Evolutionary conservation across 192 early-diverging fungal genomes (phyloP), one percentile per base, ranked within the genome.

Genomic region (Coemansia sp.): DNA sequence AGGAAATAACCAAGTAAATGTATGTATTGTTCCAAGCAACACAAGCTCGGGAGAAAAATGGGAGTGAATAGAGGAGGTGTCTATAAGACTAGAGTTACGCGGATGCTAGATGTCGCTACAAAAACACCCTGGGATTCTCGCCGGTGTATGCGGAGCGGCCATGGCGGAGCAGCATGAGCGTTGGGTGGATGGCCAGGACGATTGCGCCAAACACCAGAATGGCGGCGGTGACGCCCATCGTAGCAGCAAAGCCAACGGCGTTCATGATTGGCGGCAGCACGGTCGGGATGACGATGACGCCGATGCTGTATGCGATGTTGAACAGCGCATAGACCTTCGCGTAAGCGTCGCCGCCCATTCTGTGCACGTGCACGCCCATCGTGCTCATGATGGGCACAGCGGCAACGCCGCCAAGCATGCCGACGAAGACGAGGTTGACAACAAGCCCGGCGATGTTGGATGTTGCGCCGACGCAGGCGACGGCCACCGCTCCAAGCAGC

Each of bases 201-300:
- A 76, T 58, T 5, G 74, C 79, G 26, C 79, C 74, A 63, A 76
- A 45, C 22, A 82, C 79, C 16, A 82, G 68, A n/a, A 82, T 62
- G 3, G 71, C 66, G 2, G 73, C 42, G 11, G 74, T 52, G 8
- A 82, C 62, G 65, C 80, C 80, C 84, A 88, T 82, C 12, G 85
- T 85, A 42, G 64, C 77, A 4, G 66, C 75, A 75, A 91, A 91
- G 0, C 85, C 85, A 19, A 82, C 70, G 18, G 76, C 69, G 18
- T 87, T 85, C 68, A 83, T 82, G 21, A 90, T 70, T 4, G 82
- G 72, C 3, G 89, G 87, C 22, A 87, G 84, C 49, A 87, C 67
- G n/a, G 89, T 88, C 6, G 91, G 91, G 3, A 90, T 88, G 32
- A 88, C 64, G 49, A 92, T 87, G 82, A 92, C 89, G n/a, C 89